These are phyloP conservation scores for Ettlia oleoabundans DNA, from an alignment of 139 green algal species.

Conservation along the genomic window DNA sequence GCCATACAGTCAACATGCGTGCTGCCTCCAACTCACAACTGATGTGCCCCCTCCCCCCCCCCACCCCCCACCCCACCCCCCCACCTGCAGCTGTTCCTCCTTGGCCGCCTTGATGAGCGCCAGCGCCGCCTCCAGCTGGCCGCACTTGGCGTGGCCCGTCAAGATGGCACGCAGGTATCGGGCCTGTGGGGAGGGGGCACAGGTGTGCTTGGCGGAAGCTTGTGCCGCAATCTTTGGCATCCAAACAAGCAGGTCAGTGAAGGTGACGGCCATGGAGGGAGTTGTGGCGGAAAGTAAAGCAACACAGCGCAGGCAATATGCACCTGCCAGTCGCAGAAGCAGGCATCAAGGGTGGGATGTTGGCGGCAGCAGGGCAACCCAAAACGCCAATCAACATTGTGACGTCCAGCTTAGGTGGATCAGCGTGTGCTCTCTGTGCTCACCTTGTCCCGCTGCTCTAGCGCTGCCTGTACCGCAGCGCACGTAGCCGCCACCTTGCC, in stretches of 20 bases:
- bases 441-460: conserved; percentile 27
- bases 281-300: too few relatives aligned
- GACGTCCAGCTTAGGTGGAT: too few relatives aligned
- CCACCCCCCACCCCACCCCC: too few relatives aligned
- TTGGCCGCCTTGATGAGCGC: conserved; percentile 64
- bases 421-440: too few relatives aligned
- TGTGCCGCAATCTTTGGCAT: neutral
- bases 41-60: too few relatives aligned
- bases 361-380: too few relatives aligned
- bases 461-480: conserved; percentile 48
- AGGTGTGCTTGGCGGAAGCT: neutral
- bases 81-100: conserved; percentile 59
- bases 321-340: too few relatives aligned
- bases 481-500: conserved; percentile 53
- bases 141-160: conserved; percentile 52
- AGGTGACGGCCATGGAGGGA: neutral
- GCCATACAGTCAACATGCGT: too few relatives aligned
- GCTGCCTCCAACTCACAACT: too few relatives aligned
- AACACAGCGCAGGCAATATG: too few relatives aligned
- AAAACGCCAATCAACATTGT: too few relatives aligned
- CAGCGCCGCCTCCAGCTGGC: conserved; percentile 80
- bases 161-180: conserved; percentile 67
- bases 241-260: neutral
- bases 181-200: neutral
- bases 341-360: too few relatives aligned